phyloP scores from a whole-genome alignment of 176 grass and related monocot species.

The Olyra latifolia region DNA sequence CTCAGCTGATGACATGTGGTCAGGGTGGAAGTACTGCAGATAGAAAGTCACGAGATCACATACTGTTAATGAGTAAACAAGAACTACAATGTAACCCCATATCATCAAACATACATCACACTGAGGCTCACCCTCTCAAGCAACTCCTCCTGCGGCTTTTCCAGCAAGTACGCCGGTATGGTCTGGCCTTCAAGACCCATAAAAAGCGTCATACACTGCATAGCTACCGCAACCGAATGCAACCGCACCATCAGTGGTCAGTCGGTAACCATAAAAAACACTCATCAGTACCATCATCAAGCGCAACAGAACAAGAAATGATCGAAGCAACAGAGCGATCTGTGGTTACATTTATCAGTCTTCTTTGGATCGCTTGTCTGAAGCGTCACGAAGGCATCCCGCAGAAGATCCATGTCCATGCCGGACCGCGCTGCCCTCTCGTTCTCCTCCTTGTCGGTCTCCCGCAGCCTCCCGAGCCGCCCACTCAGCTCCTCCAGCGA shows the following conservation, averaged over 20 bases:
- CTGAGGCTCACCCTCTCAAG: constrained; percentile 64
- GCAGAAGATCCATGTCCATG: not conserved
- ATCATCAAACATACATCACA: no score
- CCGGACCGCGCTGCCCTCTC: not conserved
- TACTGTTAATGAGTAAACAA: not conserved
- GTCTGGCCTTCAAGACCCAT: constrained; percentile 30
- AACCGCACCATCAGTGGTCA: not conserved
- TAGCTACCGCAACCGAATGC: constrained; percentile 14
- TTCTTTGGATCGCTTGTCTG: not conserved
- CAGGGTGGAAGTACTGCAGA: constrained; percentile 86
- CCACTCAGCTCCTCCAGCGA: constrained; percentile 65
- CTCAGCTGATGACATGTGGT: constrained; percentile 87
- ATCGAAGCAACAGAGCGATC: not conserved
- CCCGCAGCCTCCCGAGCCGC: constrained; percentile 56
- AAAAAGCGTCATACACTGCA: not conserved
- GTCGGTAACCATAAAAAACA: not conserved
- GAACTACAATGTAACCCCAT: no score
- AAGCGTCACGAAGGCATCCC: not conserved
- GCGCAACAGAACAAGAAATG: not conserved
- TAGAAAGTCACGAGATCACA: no score
- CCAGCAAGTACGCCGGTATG: constrained; percentile 38
- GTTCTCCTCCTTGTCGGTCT: constrained; percentile 43
- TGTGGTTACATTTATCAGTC: not conserved
- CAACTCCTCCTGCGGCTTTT: constrained; percentile 59
- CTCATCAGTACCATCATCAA: constrained; percentile 12